These are phyloP conservation scores for Solanum boliviense DNA, from an alignment of 257 asterid genomes.

Conservation along the genomic window DNA sequence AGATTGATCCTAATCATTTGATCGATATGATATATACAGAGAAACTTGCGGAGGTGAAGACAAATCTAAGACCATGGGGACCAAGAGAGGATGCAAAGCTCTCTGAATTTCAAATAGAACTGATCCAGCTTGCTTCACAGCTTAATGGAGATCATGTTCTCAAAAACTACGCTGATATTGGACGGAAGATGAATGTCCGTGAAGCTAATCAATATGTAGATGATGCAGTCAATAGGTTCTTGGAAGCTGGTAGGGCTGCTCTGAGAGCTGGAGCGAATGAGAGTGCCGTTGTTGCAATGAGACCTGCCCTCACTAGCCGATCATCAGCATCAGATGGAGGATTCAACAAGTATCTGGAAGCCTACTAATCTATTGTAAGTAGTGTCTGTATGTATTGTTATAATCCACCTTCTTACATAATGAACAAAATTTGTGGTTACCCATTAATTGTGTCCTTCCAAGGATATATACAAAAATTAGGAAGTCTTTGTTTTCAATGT, in stretches of 20 bases:
- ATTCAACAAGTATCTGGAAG: not conserved
- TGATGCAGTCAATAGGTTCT: constrained; percentile 75
- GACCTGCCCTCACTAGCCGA: constrained; percentile 71
- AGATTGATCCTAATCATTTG: not conserved
- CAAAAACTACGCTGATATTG: constrained; percentile 68
- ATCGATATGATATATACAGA: constrained; percentile 21
- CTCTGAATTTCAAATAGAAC: constrained; percentile 71
- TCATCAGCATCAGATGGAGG: constrained; percentile 18
- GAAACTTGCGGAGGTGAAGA: constrained; percentile 54
- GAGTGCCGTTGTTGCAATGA: constrained; percentile 78
- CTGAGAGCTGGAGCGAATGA: constrained; percentile 85
- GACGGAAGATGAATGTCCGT: constrained; percentile 55
- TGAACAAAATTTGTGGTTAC: not conserved
- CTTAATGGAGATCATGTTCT: constrained; percentile 78
- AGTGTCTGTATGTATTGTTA: not conserved
- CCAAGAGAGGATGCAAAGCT: constrained; percentile 64
- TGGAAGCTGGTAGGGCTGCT: constrained; percentile 93
- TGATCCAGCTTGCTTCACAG: constrained; percentile 97
- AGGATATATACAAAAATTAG: not conserved
- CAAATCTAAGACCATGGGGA: constrained; percentile 47
- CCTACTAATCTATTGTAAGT: not conserved
- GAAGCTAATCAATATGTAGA: constrained; percentile 62
- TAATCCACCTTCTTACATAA: not conserved
- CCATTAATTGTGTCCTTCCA: not conserved
- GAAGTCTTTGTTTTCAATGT: not conserved